These are phyloP conservation scores for Solanum piurae DNA, from an alignment of 257 asterid species.

Conservation along the genomic window DNA sequence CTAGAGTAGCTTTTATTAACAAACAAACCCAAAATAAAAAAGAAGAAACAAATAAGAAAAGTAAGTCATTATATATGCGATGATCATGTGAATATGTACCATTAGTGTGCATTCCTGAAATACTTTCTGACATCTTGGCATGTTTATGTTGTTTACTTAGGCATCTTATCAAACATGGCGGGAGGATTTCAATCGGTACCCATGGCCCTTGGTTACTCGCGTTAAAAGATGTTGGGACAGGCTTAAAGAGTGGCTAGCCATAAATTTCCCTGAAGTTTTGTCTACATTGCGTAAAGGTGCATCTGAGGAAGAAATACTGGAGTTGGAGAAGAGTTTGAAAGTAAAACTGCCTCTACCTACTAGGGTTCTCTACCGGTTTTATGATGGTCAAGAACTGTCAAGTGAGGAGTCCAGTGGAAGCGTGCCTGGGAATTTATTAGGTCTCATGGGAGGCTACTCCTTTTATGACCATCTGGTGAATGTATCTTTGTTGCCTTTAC, in stretches of 20 bases:
- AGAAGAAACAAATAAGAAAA: neutral
- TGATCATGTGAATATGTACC: neutral
- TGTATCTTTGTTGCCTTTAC: slow-evolving; percentile 66
- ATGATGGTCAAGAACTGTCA: slow-evolving; percentile 69
- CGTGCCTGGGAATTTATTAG: slow-evolving; percentile 39
- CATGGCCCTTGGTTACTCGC: slow-evolving; percentile 80
- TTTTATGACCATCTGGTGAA: slow-evolving; percentile 60
- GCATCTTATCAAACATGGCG: slow-evolving; percentile 73
- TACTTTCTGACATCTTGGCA: neutral
- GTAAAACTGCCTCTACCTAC: slow-evolving; percentile 81
- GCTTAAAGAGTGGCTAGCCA: slow-evolving; percentile 51
- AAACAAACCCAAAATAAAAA: neutral
- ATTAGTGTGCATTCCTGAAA: neutral
- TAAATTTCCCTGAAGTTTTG: slow-evolving; percentile 63
- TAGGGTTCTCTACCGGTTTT: slow-evolving; percentile 67
- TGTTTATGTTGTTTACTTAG: slow-evolving; percentile 21
- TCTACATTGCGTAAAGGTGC: slow-evolving; percentile 71
- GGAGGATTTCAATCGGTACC: slow-evolving; percentile 55
- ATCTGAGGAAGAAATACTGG: slow-evolving; percentile 51
- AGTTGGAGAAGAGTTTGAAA: slow-evolving; percentile 51
- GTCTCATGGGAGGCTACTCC: slow-evolving; percentile 87
- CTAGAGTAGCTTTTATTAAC: neutral
- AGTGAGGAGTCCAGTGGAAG: slow-evolving; percentile 21
- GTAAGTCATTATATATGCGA: neutral
- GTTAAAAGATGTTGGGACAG: slow-evolving; percentile 63